A percentile compares a stretch with the other conserved stretches of the same genome.
Conservation (phyloP, 2,329 filamentous ascomycete species). For the Cercospora sojina region DNA sequence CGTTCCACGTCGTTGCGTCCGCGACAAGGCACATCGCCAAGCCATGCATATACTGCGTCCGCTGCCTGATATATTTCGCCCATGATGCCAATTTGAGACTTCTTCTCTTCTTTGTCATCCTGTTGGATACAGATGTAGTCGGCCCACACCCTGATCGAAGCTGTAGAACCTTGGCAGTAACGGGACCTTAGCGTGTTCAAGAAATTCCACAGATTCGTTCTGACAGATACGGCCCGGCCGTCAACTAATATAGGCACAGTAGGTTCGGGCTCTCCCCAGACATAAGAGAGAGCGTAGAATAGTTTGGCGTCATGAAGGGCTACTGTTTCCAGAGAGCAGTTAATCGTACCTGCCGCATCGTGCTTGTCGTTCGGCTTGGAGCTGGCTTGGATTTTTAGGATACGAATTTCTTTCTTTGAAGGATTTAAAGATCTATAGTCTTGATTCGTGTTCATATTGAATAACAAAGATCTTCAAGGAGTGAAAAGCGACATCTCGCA, state of each 20-base stretch:
- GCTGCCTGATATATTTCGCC: not conserved
- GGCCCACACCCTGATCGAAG: not conserved
- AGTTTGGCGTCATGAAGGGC: not conserved
- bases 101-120: not conserved
- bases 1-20: not conserved
- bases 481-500: too few species aligned
- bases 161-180: not conserved
- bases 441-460: too few species aligned
- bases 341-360: too few species aligned
- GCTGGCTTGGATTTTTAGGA: too few species aligned
- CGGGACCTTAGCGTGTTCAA: not conserved
- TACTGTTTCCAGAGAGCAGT: not conserved
- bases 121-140: not conserved
- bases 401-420: too few species aligned
- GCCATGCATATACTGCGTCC: not conserved
- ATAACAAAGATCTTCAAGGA: too few species aligned
- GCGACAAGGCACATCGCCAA: not conserved
- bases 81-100: not conserved
- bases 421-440: too few species aligned
- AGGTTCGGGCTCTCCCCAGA: not conserved
- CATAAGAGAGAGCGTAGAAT: not conserved
- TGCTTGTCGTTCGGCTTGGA: too few species aligned
- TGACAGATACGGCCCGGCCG: not conserved
- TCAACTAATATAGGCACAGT: not conserved
- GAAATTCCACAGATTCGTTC: not conserved